These are phyloP conservation scores for Lagenidium sp. DNA, from an alignment of 352 stramenopile genomes.

Conservation along the genomic window DNA sequence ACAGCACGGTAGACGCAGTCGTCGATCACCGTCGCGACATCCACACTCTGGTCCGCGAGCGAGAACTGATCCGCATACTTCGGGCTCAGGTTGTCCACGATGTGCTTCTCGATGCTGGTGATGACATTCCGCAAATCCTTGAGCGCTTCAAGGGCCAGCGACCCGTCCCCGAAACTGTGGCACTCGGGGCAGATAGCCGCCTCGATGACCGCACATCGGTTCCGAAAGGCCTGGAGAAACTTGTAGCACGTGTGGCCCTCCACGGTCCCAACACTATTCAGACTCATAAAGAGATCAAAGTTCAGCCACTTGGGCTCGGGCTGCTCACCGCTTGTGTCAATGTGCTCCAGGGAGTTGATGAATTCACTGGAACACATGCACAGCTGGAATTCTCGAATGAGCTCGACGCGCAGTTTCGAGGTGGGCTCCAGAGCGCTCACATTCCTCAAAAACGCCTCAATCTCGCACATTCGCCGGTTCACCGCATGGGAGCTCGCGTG, in stretches of 20 bases:
- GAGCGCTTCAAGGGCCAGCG: conserved; percentile 42
- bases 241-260: conserved; percentile 73
- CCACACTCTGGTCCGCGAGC: conserved; percentile 42
- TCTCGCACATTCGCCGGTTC: conserved; percentile 36
- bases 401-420: conserved; percentile 37
- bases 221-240: conserved; percentile 67
- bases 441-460: conserved; percentile 72
- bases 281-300: conserved; percentile 64
- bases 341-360: conserved; percentile 62
- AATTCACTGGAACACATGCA: conserved; percentile 73
- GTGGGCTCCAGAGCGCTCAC: conserved; percentile 54
- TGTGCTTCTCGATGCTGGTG: conserved; percentile 72
- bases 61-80: conserved; percentile 63
- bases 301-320: conserved; percentile 67
- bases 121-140: conserved; percentile 56
- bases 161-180: conserved; percentile 37
- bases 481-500: conserved; percentile 32
- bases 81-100: conserved; percentile 48
- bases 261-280: conserved; percentile 53
- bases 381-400: conserved; percentile 56
- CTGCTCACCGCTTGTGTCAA: conserved; percentile 54
- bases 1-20: conserved; percentile 64
- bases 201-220: conserved; percentile 57
- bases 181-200: conserved; percentile 43
- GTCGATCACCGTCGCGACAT: conserved; percentile 42